phyloP scores from a whole-genome alignment of 169 alveolate genomes.

The Perkinsus marinus region DNA sequence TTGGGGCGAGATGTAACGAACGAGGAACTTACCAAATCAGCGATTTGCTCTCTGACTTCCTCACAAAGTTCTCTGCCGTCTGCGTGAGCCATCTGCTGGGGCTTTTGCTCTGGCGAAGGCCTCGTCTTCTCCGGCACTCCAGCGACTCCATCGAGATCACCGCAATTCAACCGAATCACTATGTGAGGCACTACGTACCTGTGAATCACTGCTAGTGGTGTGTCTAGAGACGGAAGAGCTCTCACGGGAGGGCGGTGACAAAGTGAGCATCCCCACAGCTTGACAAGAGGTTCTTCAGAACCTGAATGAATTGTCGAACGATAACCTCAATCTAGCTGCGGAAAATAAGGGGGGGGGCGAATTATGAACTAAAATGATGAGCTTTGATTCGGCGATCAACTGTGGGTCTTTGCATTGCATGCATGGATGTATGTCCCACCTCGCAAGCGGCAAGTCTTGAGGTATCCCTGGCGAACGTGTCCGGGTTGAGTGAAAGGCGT shows the following conservation, averaged over 20 bases:
- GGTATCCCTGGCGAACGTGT: background rate
- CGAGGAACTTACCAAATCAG: background rate
- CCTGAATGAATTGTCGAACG: too few relatives aligned
- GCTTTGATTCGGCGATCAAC: too few relatives aligned
- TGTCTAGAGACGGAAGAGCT: background rate
- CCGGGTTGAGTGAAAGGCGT: background rate
- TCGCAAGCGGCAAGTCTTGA: background rate
- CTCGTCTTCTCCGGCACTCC: background rate
- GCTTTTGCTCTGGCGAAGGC: background rate
- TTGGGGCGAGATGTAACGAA: background rate
- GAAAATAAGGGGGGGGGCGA: too few relatives aligned
- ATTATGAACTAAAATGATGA: too few relatives aligned
- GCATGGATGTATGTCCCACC: background rate
- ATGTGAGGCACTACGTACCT: background rate
- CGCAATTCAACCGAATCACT: background rate
- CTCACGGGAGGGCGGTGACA: background rate
- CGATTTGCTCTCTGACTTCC: background rate
- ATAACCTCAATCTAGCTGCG: too few relatives aligned
- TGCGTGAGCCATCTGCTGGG: background rate
- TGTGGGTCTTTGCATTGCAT: too few relatives aligned
- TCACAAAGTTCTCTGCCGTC: background rate
- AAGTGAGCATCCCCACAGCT: background rate
- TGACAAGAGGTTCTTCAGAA: background rate
- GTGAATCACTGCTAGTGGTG: background rate
- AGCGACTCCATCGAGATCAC: background rate